Percentiles rank a stretch among this genome's conserved stretches.
Conservation (phyloP, 2,329 filamentous ascomycete genomes). For the Trichophyton schoenleinii region DNA sequence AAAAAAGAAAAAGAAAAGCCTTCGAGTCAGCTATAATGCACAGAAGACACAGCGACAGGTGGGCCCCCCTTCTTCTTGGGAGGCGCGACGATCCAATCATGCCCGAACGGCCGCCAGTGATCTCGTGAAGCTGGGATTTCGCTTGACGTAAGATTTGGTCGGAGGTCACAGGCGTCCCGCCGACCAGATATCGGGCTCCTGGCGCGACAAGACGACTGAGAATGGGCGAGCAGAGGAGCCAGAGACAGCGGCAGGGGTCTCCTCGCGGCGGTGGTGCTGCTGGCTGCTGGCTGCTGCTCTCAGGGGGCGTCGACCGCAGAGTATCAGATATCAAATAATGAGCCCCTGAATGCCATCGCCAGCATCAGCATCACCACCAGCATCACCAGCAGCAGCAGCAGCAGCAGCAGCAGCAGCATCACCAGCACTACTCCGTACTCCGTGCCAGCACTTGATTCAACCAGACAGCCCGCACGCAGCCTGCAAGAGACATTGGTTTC, state of each 20-base stretch:
- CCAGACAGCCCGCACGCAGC: not conserved
- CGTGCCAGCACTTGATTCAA: no score
- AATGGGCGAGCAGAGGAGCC: no score
- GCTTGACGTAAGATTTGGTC: not conserved
- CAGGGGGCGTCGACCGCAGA: no score
- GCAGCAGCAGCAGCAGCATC: no score
- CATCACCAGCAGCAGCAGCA: not conserved
- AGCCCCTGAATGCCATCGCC: no score
- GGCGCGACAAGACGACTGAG: not conserved
- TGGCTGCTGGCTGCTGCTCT: no score
- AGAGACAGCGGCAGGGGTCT: no score
- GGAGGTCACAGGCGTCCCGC: not conserved
- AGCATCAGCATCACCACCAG: no score
- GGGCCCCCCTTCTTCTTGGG: not conserved
- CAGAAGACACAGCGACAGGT: not conserved
- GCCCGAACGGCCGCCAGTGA: not conserved
- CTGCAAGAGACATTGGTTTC: not conserved
- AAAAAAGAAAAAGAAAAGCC: not conserved
- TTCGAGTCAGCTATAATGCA: not conserved
- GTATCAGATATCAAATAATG: no score
- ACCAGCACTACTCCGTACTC: not conserved
- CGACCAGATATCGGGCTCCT: not conserved
- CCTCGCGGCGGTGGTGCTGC: no score
- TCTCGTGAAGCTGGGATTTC: not conserved
- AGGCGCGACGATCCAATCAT: not conserved